phyloP scores from a whole-genome alignment of 1,139 yeast genomes.

The Taphrina confusa region DNA sequence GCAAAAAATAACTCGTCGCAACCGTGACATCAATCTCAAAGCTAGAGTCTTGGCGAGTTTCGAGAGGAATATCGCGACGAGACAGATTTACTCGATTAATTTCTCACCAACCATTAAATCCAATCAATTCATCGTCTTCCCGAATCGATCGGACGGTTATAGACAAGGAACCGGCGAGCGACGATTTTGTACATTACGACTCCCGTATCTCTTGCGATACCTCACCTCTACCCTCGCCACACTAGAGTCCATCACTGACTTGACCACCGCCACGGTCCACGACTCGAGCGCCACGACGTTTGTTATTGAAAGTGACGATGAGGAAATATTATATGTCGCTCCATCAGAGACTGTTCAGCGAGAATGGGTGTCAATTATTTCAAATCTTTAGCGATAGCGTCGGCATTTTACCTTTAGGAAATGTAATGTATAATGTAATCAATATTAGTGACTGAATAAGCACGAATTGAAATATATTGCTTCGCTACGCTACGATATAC shows the following conservation, averaged over 20 bases:
- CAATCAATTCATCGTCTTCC: no score
- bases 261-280: not conserved
- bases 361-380: not conserved
- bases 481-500: no score
- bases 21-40: not conserved
- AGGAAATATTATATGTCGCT: not conserved
- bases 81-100: not conserved
- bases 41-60: slow-evolving; percentile 5
- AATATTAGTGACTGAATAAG: no score
- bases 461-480: no score
- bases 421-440: no score
- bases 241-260: not conserved
- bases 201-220: slow-evolving; percentile 3
- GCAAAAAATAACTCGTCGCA: not conserved
- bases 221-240: not conserved
- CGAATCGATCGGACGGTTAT: no score
- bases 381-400: not conserved
- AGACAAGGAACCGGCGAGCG: not conserved
- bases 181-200: not conserved
- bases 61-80: not conserved
- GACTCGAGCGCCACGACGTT: not conserved
- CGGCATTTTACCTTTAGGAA: no score
- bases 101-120: not conserved
- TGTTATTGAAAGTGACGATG: not conserved
- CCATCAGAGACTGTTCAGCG: not conserved